Base-by-base conservation (phyloP, 1,139 yeast species). In the Zygosaccharomyces pseudobailii region DNA sequence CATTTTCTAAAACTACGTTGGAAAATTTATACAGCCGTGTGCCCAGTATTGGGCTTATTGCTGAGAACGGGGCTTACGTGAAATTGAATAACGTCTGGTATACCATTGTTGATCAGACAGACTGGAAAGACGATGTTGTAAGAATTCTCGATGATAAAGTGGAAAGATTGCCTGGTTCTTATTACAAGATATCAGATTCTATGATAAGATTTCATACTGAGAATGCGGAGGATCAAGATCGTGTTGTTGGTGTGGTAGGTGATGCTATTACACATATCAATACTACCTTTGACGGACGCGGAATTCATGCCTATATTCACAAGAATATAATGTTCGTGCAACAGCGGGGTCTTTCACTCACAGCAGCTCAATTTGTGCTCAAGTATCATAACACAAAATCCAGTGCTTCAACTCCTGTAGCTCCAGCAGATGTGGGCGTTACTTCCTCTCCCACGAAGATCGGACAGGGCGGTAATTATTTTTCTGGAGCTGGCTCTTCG, bases 251-350 rank as follows among this genome's bases (percentile, higher is more conserved):
- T 45, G 76, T 84, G 13, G 78, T 88, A 70, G 97, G 97, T 40
- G 97, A 89, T 58, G 77, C 87, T 49, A 83, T 89, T 46, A 84
- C 89, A 33, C 92, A 89, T 63, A 80, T 90, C 48, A 89, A 90
- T 66, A 94, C 85, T 33, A 70, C 84, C 24, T 87, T 81, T 62
- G 76, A 78, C 17, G 71, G 70, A 22, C 79, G 75, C 43, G 84
- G 84, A 27, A 74, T 89, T 6, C 96, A 88, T 65, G 96, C 97
- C 2, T 79, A 86, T 23, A 73, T 87, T 44, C 78, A 84, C 47
- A 79, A 84, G 52, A 78, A 80, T 54, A 79, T 80, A 40, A 81
- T 87, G n/a, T 79, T 84, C 45, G 81, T 84, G 5, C 88, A 86
- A 57, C 73, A 72, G 54, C 70, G 73, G 45, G 78, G 79, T 53